Conservation (phyloP, 345 rosid species). For the Populus tremula region DNA sequence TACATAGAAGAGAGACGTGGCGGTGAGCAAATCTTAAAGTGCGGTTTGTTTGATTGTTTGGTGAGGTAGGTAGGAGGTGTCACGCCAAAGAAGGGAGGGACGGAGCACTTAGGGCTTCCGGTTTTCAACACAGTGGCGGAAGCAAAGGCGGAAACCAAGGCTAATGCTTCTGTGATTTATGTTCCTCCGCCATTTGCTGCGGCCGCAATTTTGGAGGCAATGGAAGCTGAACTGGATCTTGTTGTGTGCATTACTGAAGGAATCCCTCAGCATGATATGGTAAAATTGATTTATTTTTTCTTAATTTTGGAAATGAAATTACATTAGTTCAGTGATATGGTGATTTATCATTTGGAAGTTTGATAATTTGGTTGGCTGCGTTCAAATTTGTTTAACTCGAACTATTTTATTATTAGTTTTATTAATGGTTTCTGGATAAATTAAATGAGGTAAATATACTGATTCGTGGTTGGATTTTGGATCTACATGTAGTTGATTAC, state of each 20-base stretch:
- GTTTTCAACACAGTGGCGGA: slow-evolving; percentile 91
- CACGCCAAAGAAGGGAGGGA: slow-evolving; percentile 97
- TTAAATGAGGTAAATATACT: background rate
- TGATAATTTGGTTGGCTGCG: background rate
- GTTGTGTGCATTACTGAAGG: slow-evolving; percentile 94
- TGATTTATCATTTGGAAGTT: background rate
- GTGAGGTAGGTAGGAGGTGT: slow-evolving; percentile 81
- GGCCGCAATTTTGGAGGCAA: slow-evolving; percentile 92
- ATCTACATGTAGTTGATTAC: background rate
- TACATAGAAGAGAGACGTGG: no score
- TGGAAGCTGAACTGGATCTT: slow-evolving; percentile 88
- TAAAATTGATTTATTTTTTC: slow-evolving; percentile 11
- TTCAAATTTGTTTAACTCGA: no score
- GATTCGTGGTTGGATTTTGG: background rate
- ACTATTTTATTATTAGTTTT: background rate
- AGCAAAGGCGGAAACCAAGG: slow-evolving; percentile 91
- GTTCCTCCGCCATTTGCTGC: slow-evolving; percentile 99
- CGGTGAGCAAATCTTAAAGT: background rate
- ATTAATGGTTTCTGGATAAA: background rate
- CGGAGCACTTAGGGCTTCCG: slow-evolving; percentile 93
- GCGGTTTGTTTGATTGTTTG: background rate
- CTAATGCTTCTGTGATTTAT: slow-evolving; percentile 90
- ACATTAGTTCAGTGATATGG: background rate
- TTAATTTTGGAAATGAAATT: background rate
- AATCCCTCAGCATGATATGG: slow-evolving; percentile 98